Conservation (phyloP, 306 rosid genomes). For the Abrus pulchellus region DNA sequence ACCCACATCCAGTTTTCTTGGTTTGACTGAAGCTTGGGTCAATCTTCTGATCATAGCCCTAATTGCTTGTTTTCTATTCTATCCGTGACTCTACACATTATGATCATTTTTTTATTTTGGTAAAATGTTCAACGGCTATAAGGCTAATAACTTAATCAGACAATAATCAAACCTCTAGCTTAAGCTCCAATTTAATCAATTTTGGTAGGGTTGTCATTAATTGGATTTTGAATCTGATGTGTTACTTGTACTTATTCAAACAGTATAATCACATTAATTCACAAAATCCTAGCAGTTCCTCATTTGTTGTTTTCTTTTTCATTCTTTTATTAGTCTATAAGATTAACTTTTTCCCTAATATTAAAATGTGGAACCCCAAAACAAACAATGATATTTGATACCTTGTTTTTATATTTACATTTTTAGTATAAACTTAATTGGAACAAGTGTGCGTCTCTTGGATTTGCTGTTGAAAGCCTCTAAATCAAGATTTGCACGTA, state of each 20-base stretch:
- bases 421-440: too few relatives aligned
- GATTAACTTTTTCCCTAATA: too few relatives aligned
- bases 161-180: background rate
- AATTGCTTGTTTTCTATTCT: background rate
- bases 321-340: too few relatives aligned
- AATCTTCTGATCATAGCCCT: background rate
- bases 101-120: background rate
- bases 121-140: conserved; percentile 27
- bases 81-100: conserved; percentile 34
- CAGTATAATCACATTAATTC: background rate
- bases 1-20: background rate
- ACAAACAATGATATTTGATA: too few relatives aligned
- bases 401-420: too few relatives aligned
- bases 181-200: conserved; percentile 20
- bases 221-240: background rate
- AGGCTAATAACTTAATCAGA: conserved; percentile 4
- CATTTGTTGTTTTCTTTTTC: too few relatives aligned
- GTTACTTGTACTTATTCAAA: background rate
- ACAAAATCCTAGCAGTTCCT: background rate
- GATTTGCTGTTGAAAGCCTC: too few relatives aligned
- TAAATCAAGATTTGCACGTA: too few relatives aligned
- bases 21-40: conserved; percentile 38
- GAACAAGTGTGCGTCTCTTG: too few relatives aligned
- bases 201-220: conserved; percentile 12
- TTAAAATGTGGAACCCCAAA: too few relatives aligned